These are phyloP conservation scores for Amanita fuliginea DNA, from an alignment of 768 basidiomycete species.

Conservation along the genomic window DNA sequence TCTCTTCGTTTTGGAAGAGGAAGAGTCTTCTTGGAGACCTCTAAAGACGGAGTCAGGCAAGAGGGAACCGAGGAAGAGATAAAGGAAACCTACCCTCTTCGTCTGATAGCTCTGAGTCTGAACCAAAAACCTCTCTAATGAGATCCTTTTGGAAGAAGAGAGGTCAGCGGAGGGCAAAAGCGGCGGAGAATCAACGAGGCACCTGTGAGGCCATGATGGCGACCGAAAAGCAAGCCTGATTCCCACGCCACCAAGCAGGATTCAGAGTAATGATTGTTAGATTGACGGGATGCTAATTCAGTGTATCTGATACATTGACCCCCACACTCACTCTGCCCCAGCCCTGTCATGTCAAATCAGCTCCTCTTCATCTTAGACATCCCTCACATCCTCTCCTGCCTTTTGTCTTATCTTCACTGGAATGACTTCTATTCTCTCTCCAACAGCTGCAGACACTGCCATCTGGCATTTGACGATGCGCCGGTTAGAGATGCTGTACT, in stretches of 20 bases:
- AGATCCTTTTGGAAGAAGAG: conserved; percentile 23
- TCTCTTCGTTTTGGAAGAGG: conserved; percentile 21
- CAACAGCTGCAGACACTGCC: conserved; percentile 22
- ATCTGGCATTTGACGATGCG: conserved; percentile 18
- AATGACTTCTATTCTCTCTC: conserved; percentile 26
- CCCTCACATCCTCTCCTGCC: conserved; percentile 7
- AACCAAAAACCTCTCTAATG: conserved; percentile 69
- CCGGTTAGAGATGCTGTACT: conserved; percentile 28
- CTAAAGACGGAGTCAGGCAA: neutral
- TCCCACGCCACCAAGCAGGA: conserved; percentile 3
- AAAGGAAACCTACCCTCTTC: conserved; percentile 36
- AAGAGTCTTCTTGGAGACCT: conserved; percentile 13
- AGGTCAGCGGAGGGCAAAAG: conserved; percentile 3
- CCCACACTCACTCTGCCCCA: no score
- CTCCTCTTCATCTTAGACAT: conserved; percentile 10
- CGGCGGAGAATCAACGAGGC: neutral
- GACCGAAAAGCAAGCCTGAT: neutral
- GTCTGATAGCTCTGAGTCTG: conserved; percentile 77
- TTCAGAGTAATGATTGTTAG: neutral
- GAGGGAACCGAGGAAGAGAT: neutral
- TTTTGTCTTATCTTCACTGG: conserved; percentile 28
- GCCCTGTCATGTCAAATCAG: neutral
- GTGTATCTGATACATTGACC: no score
- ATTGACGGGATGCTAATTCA: neutral
- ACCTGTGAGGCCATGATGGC: conserved; percentile 14